A percentile compares a stretch with the other conserved stretches of the same genome.
Conservation (phyloP, 345 rosid genomes). For the Syzygium grande region DNA sequence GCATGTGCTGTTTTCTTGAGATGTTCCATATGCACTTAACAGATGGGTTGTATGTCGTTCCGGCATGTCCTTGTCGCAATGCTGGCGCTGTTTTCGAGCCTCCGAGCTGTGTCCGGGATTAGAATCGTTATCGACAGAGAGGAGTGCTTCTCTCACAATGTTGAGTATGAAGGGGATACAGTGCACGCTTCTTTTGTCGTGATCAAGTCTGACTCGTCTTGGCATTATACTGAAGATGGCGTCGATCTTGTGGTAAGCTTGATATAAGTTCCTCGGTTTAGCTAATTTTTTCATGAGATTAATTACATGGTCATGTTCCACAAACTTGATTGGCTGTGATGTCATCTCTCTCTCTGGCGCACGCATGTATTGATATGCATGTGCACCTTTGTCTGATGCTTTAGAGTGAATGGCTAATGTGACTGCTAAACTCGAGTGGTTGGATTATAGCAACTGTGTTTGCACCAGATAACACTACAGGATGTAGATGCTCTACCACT, state of each 20-base stretch:
- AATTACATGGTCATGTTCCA: not conserved
- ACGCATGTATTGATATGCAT: not conserved
- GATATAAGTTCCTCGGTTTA: not conserved
- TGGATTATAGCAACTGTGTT: not conserved
- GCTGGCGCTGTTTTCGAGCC: conserved; percentile 21
- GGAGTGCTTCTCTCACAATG: conserved; percentile 61
- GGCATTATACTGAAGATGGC: conserved; percentile 47
- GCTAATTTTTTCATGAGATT: not conserved
- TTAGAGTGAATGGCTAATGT: not conserved
- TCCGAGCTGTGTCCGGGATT: conserved; percentile 28
- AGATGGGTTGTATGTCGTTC: conserved; percentile 1
- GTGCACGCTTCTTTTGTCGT: conserved; percentile 61
- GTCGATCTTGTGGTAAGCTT: conserved; percentile 59
- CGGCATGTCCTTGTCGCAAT: conserved; percentile 7
- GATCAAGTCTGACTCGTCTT: conserved; percentile 40
- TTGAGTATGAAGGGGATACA: conserved; percentile 51
- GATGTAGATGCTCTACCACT: not conserved
- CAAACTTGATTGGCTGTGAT: not conserved
- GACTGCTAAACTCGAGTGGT: not conserved
- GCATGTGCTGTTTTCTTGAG: not conserved
- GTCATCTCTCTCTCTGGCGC: not conserved
- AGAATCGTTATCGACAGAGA: conserved; percentile 59
- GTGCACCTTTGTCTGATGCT: not conserved
- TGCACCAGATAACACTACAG: not conserved
- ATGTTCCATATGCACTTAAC: not conserved